A percentile compares a stretch with the other conserved stretches of the same genome.
Evolutionary conservation across 106 monocot species (phyloP).

Genomic region (Phalaenopsis aphrodite): DNA sequence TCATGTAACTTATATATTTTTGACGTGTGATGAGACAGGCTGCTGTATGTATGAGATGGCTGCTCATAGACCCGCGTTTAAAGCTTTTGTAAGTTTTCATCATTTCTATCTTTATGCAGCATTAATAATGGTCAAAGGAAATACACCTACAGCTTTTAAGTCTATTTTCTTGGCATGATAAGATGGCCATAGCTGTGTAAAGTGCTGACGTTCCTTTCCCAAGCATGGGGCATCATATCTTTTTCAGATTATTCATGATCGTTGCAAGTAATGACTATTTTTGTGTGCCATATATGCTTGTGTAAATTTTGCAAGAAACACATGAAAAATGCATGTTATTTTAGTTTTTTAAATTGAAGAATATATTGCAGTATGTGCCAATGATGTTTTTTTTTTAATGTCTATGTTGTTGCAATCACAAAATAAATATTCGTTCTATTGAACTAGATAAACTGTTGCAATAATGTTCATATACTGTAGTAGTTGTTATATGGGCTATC

Average conservation of each 20-base stretch:
- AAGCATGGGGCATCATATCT: not conserved
- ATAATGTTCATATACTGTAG: too few relatives aligned
- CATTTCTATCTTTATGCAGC: not conserved
- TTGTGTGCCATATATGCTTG: not conserved
- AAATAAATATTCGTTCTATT: too few relatives aligned
- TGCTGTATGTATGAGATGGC: constrained; percentile 99
- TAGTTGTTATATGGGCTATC: too few relatives aligned
- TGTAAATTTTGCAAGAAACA: not conserved
- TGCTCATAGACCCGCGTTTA: constrained; percentile 98
- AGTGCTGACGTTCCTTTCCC: not conserved
- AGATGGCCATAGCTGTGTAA: not conserved
- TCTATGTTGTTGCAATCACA: too few relatives aligned
- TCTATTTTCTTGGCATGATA: not conserved
- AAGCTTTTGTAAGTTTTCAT: constrained; percentile 83
- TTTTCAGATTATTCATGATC: not conserved
- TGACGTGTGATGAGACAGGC: constrained; percentile 25
- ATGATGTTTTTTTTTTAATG: too few relatives aligned
- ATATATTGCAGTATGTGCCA: not conserved
- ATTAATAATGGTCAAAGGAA: not conserved
- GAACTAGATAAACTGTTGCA: too few relatives aligned
- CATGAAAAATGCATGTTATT: not conserved
- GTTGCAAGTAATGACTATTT: not conserved
- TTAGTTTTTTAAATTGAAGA: not conserved
- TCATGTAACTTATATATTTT: too few relatives aligned
- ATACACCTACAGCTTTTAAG: not conserved